Conservation (phyloP, 2,329 filamentous ascomycete species). For the Colletotrichum sp. region DNA sequence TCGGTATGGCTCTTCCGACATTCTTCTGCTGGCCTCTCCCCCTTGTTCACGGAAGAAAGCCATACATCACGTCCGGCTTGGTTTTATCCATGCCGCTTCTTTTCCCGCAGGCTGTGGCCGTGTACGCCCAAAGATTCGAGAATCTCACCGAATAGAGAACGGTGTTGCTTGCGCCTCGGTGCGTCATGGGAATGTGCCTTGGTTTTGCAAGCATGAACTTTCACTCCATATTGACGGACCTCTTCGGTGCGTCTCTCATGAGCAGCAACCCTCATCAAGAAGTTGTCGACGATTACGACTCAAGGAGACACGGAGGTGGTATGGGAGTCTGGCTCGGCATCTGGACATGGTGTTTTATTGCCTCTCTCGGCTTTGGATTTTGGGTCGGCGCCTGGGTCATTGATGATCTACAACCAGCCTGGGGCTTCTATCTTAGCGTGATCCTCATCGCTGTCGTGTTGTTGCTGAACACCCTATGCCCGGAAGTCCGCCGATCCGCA, state of each 20-base stretch:
- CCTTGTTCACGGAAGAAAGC: conserved; percentile 77
- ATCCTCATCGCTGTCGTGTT: conserved; percentile 69
- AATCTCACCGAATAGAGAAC: conserved; percentile 61
- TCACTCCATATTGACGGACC: conserved; percentile 72
- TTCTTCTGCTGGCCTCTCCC: conserved; percentile 77
- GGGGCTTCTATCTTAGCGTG: conserved; percentile 79
- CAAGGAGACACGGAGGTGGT: conserved; percentile 76
- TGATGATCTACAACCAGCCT: conserved; percentile 66
- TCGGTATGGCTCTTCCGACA: conserved; percentile 73
- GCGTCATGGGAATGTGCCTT: conserved; percentile 70
- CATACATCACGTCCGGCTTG: conserved; percentile 74
- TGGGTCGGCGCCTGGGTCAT: conserved; percentile 75
- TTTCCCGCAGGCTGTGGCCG: conserved; percentile 75
- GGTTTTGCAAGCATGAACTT: conserved; percentile 83
- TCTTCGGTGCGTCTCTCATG: conserved; percentile 80
- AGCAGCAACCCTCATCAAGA: conserved; percentile 76
- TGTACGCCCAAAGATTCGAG: conserved; percentile 62
- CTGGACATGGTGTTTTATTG: conserved; percentile 80
- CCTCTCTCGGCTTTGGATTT: conserved; percentile 75
- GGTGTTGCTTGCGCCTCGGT: conserved; percentile 67
- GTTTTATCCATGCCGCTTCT: conserved; percentile 74
- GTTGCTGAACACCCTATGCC: conserved; percentile 72
- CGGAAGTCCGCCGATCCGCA: conserved; percentile 73
- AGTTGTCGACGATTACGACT: conserved; percentile 69
- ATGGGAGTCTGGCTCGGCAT: conserved; percentile 81